Base-by-base conservation (phyloP, 768 basidiomycete genomes). In the Boletus coccyginus region DNA sequence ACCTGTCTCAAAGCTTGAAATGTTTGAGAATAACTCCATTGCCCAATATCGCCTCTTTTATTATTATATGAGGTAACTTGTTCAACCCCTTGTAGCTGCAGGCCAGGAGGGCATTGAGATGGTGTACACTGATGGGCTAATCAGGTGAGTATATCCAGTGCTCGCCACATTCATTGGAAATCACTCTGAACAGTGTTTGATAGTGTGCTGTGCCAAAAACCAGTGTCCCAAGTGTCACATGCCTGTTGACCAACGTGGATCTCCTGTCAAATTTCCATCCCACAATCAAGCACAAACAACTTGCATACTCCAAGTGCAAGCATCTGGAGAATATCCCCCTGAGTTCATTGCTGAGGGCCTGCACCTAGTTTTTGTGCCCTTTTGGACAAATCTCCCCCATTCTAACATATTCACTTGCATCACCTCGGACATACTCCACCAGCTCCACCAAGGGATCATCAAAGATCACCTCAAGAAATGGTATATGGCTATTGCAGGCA, bases 391-490 rank as follows among this genome's bases (percentile, higher is more conserved):
- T 35, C 46, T 55, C 7, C 46, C n/a, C 4, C 32, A 55, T 8
- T 5, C 46, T 3, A 7, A 55, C 8, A 36, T 55, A 2, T 55
- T 55, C 4, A 1, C 3, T 0, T 24, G 32, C 24, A 55, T 55
- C 3, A 6, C 40, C 1, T 55, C 41, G 1, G 21, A 48, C 16
- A 35, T 48, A 1, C 33, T 55, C 0, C 46, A 55, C 7, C 46
- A 55, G 13, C 32, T 48, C 1, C 53, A 55, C 24, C 46, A 55
- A 14, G 40, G 53, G 0, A 41, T 55, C 7, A 1, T 55, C 40
- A 55, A 48, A 9, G 46, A 55, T 10, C 40, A 55, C 10, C 17
- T 55, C 21, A 55, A 55, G 14, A 48, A 27, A 36, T 55, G 46
- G 41, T 55, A 41, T 7, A 3, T 4, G 1, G 8, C 17, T 1